Conservation (phyloP, 1,284 basidiomycete species). For the Anthracocystis walkeri region DNA sequence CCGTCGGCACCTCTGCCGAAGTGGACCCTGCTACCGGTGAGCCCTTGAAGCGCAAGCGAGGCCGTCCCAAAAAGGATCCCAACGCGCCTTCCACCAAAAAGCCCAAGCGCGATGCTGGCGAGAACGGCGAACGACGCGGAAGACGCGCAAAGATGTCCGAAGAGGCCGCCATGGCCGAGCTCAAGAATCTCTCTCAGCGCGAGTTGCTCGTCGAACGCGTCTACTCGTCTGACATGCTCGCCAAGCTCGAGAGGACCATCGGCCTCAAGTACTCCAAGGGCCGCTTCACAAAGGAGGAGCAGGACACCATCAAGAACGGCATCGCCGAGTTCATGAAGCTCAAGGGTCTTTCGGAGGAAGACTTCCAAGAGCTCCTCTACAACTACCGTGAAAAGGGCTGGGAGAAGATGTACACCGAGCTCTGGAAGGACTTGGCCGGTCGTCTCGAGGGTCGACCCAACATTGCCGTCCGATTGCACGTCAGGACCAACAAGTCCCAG, state of each 20-base stretch:
- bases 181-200: slow-evolving; percentile 25
- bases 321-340: slow-evolving; percentile 45
- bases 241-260: slow-evolving; percentile 48
- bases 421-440: slow-evolving; percentile 51
- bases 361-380: slow-evolving; percentile 52
- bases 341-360: slow-evolving; percentile 44
- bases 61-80: slow-evolving; percentile 38
- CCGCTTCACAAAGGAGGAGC: slow-evolving; percentile 40
- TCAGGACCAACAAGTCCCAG: slow-evolving; percentile 48
- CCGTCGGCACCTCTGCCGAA: slow-evolving; percentile 11
- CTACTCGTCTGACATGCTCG: slow-evolving; percentile 50
- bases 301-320: slow-evolving; percentile 48
- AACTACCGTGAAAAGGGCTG: slow-evolving; percentile 48
- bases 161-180: slow-evolving; percentile 31
- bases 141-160: slow-evolving; percentile 45
- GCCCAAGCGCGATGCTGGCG: slow-evolving; percentile 34
- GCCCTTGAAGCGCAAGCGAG: slow-evolving; percentile 40
- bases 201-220: slow-evolving; percentile 53
- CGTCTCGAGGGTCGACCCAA: slow-evolving; percentile 44
- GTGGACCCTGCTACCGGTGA: slow-evolving; percentile 19
- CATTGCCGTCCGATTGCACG: slow-evolving; percentile 47
- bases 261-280: slow-evolving; percentile 52
- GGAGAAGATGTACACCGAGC: slow-evolving; percentile 50
- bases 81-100: slow-evolving; percentile 36
- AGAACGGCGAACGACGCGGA: slow-evolving; percentile 31